Evolutionary conservation across 2,329 filamentous ascomycete species (phyloP).

Genomic region (Metarhizium album): DNA sequence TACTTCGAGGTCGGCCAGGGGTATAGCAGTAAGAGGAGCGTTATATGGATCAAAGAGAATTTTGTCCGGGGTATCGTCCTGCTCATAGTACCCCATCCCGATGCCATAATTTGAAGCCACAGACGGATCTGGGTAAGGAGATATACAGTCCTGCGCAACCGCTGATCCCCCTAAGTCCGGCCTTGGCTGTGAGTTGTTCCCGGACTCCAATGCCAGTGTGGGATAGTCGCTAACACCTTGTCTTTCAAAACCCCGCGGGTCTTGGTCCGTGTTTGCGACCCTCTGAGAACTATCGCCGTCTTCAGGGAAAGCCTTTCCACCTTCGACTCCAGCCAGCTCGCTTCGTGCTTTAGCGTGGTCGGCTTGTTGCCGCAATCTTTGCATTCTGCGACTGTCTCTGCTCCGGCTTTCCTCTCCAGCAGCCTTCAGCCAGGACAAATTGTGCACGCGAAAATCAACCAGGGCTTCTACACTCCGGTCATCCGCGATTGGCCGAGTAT

Average conservation of each 20-base stretch:
- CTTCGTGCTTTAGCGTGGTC: conserved; percentile 46
- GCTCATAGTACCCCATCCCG: conserved; percentile 51
- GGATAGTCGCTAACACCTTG: not conserved
- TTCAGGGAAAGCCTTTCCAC: conserved; percentile 12
- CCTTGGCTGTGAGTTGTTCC: not conserved
- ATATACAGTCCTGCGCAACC: conserved; percentile 13
- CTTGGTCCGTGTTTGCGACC: not conserved
- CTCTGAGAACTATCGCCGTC: conserved; percentile 5
- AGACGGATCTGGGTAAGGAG: conserved; percentile 39
- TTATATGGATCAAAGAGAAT: conserved; percentile 51
- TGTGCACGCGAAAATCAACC: conserved; percentile 84
- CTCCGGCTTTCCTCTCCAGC: conserved; percentile 47
- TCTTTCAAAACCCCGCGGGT: not conserved
- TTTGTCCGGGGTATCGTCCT: conserved; percentile 44
- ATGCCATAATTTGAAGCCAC: conserved; percentile 36
- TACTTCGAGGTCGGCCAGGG: conserved; percentile 33
- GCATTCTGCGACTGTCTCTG: conserved; percentile 46
- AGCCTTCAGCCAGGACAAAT: conserved; percentile 68
- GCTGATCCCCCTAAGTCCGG: not conserved
- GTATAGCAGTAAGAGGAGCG: conserved; percentile 33
- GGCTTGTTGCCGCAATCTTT: conserved; percentile 43
- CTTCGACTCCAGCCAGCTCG: conserved; percentile 18
- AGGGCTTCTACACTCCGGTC: conserved; percentile 81
- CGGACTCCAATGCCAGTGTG: not conserved
- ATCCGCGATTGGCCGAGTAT: conserved; percentile 84